phyloP scores from a whole-genome alignment of 1,284 basidiomycete genomes.

The Athelia psychrophila region DNA sequence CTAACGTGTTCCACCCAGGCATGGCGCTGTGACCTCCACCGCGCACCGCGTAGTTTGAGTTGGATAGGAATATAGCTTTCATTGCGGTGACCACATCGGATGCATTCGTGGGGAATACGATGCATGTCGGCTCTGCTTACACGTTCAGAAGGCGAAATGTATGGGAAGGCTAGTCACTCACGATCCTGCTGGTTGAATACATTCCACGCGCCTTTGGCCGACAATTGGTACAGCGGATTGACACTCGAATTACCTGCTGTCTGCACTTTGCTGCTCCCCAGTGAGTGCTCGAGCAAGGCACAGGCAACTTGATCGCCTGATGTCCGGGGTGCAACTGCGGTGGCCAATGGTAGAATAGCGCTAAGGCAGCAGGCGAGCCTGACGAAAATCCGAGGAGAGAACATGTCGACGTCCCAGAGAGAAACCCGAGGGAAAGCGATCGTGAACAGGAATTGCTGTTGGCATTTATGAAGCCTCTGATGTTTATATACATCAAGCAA shows the following conservation, averaged over 20 bases:
- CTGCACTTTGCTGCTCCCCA: constrained; percentile 3
- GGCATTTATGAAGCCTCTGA: too few species aligned
- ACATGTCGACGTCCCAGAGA: too few species aligned
- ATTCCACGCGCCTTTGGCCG: constrained; percentile 23
- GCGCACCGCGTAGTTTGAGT: constrained; percentile 33
- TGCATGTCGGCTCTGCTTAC: constrained; percentile 25
- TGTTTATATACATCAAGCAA: too few species aligned
- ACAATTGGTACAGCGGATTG: constrained; percentile 4
- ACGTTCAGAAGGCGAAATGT: background rate
- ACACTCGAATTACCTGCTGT: background rate
- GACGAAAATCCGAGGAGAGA: too few species aligned
- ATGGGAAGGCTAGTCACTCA: background rate
- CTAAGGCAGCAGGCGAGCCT: too few species aligned
- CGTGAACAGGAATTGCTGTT: too few species aligned
- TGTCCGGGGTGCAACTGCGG: background rate
- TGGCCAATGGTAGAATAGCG: too few species aligned
- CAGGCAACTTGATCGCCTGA: background rate
- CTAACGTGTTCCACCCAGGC: constrained; percentile 39
- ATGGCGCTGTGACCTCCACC: constrained; percentile 36
- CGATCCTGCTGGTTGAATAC: constrained; percentile 26
- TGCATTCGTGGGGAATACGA: constrained; percentile 26
- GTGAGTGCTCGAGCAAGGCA: background rate
- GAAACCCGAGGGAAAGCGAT: too few species aligned
- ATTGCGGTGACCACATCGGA: constrained; percentile 31
- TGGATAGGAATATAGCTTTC: constrained; percentile 28